Evolutionary conservation across 2,329 filamentous ascomycete species (phyloP).

Genomic region (Cladosporium austrohemisphaericum): DNA sequence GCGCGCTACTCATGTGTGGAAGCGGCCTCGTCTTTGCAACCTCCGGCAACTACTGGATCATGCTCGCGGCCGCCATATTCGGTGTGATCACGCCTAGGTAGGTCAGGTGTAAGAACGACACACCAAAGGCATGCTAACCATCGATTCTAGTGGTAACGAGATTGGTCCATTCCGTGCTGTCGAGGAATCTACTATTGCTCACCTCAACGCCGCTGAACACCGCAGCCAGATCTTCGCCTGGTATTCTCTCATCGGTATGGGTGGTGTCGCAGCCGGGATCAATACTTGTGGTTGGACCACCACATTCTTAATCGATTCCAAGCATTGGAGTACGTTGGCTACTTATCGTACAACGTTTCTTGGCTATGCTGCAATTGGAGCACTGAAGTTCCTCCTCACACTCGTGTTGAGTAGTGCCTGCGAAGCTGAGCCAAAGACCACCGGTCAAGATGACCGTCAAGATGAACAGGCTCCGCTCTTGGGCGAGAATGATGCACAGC

Average conservation of each 20-base stretch:
- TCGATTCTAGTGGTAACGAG: slow-evolving; percentile 33
- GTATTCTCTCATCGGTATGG: slow-evolving; percentile 29
- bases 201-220: slow-evolving; percentile 25
- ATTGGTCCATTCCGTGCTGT: slow-evolving; percentile 35
- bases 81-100: slow-evolving; percentile 31
- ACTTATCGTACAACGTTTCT: slow-evolving; percentile 42
- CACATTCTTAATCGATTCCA: slow-evolving; percentile 30
- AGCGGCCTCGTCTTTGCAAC: slow-evolving; percentile 30
- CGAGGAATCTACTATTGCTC: slow-evolving; percentile 34
- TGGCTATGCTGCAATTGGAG: slow-evolving; percentile 41
- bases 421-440: slow-evolving; percentile 28
- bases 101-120: no score
- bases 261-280: slow-evolving; percentile 28
- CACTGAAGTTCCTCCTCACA: slow-evolving; percentile 37
- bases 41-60: slow-evolving; percentile 26
- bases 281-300: slow-evolving; percentile 38
- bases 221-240: slow-evolving; percentile 31
- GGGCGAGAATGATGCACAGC: neutral
- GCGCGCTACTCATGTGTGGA: slow-evolving; percentile 28
- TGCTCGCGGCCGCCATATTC: slow-evolving; percentile 31
- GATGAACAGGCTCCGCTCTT: neutral
- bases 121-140: neutral
- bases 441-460: neutral
- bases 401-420: slow-evolving; percentile 38
- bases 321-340: slow-evolving; percentile 35